Conservation (phyloP, 2,329 filamentous ascomycete species). For the Alternaria longipes region DNA sequence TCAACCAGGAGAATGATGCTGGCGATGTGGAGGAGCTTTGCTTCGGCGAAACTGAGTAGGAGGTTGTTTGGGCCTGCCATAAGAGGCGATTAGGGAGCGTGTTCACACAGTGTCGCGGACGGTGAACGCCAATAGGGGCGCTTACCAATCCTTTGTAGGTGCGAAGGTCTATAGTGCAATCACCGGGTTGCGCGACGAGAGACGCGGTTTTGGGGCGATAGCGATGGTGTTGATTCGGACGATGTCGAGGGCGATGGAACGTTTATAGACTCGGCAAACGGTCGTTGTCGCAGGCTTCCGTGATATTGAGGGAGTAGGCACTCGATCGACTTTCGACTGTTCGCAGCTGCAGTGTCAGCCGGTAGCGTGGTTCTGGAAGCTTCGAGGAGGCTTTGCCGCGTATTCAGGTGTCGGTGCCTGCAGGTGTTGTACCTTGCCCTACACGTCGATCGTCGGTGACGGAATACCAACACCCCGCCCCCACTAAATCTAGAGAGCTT, state of each 20-base stretch:
- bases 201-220: background rate
- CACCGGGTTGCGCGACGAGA: too few relatives aligned
- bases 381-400: conserved; percentile 28
- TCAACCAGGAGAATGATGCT: conserved; percentile 42
- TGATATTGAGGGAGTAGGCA: background rate
- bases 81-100: conserved; percentile 31
- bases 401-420: conserved; percentile 28
- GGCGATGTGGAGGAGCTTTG: conserved; percentile 44
- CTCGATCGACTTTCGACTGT: background rate
- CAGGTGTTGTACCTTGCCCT: background rate
- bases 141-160: conserved; percentile 23
- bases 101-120: conserved; percentile 18
- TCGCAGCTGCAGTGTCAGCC: conserved; percentile 1
- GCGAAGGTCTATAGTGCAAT: background rate
- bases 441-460: conserved; percentile 22
- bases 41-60: conserved; percentile 43
- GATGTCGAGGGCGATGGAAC: background rate
- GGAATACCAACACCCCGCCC: conserved; percentile 31
- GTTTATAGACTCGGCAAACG: background rate
- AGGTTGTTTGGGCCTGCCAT: conserved; percentile 48
- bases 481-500: conserved; percentile 25
- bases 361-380: conserved; percentile 33
- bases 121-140: conserved; percentile 25
- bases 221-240: background rate
- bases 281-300: background rate